These are phyloP conservation scores for Fusarium sp. DNA, from an alignment of 2,329 filamentous ascomycete species.

Conservation along the genomic window DNA sequence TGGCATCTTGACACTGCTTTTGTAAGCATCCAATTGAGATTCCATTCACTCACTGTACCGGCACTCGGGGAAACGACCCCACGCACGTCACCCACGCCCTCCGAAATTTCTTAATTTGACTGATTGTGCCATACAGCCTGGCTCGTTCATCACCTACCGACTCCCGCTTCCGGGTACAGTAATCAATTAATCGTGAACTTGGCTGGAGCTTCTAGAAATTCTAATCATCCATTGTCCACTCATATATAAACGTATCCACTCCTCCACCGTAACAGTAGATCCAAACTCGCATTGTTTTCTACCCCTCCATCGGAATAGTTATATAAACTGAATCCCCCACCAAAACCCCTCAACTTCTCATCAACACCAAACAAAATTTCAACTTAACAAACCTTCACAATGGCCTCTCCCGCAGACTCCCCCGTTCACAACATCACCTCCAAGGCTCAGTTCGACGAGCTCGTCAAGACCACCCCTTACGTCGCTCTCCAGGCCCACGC, in stretches of 20 bases:
- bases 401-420: constrained; percentile 37
- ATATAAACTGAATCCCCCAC: constrained; percentile 24
- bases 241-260: constrained; percentile 31
- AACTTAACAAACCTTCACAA: constrained; percentile 36
- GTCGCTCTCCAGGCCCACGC: constrained; percentile 69
- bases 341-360: constrained; percentile 35
- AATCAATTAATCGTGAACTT: constrained; percentile 12
- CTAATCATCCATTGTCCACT: background rate
- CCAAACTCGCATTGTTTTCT: constrained; percentile 3
- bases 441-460: constrained; percentile 60
- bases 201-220: constrained; percentile 21
- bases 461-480: constrained; percentile 61
- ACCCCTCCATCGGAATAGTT: constrained; percentile 12
- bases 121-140: constrained; percentile 42
- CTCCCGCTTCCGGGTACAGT: constrained; percentile 10
- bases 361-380: constrained; percentile 8
- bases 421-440: constrained; percentile 54
- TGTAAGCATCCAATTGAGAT: constrained; percentile 30
- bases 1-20: constrained; percentile 7
- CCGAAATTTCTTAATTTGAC: constrained; percentile 22
- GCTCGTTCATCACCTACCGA: constrained; percentile 40
- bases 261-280: constrained; percentile 13
- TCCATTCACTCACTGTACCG: constrained; percentile 6
- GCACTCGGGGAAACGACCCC: constrained; percentile 26
- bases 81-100: constrained; percentile 18